Conservation (phyloP, 108 stramenopile species). For the Bacterosira constricta region DNA sequence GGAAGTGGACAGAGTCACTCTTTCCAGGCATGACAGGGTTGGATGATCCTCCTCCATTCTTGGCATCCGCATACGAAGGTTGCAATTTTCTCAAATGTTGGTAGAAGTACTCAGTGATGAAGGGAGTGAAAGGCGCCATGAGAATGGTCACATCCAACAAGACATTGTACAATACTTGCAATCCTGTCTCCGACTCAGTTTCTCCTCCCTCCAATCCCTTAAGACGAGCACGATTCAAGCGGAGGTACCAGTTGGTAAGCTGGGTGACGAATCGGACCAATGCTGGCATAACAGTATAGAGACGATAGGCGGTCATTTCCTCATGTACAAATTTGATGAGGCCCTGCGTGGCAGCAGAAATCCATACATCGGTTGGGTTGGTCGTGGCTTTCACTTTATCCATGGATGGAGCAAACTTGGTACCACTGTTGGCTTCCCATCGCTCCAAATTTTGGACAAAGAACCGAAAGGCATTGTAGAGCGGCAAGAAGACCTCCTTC, state of each 20-base stretch:
- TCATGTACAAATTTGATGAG: slow-evolving; percentile 97
- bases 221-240: slow-evolving; percentile 98
- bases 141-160: slow-evolving; percentile 91
- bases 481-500: slow-evolving; percentile 97
- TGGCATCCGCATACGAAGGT: slow-evolving; percentile 77
- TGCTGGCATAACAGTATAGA: slow-evolving; percentile 99
- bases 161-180: slow-evolving; percentile 97
- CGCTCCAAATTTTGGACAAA: slow-evolving; percentile 92
- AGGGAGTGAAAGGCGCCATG: slow-evolving; percentile 99
- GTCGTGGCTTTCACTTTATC: slow-evolving; percentile 79
- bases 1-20: slow-evolving; percentile 95
- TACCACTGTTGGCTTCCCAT: slow-evolving; percentile 66
- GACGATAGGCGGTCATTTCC: slow-evolving; percentile 98
- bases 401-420: slow-evolving; percentile 80
- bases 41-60: slow-evolving; percentile 61
- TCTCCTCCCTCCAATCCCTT: slow-evolving; percentile 93
- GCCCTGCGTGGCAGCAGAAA: slow-evolving; percentile 94
- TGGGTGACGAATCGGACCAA: slow-evolving; percentile 95
- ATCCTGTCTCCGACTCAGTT: slow-evolving; percentile 78
- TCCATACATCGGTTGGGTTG: slow-evolving; percentile 98
- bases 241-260: slow-evolving; percentile 99
- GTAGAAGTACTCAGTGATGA: slow-evolving; percentile 98
- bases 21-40: slow-evolving; percentile 90
- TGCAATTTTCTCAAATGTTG: slow-evolving; percentile 93
- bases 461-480: slow-evolving; percentile 99